Conservation (phyloP, 768 basidiomycete species). For the Neoboletus brunneissimus region DNA sequence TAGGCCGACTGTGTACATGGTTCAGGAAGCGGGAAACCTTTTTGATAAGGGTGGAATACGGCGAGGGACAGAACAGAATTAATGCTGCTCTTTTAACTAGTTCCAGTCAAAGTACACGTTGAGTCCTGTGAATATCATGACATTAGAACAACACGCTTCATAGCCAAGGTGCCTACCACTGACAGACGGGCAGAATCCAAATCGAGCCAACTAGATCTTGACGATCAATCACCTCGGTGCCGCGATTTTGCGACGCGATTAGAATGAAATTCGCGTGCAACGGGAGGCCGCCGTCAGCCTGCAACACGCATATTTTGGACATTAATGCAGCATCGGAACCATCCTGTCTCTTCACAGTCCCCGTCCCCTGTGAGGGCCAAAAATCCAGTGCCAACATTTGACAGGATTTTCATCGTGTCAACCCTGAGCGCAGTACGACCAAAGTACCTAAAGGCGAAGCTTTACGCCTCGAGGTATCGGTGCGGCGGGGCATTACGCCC, state of each 20-base stretch:
- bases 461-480: slow-evolving; percentile 33
- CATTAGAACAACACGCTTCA: slow-evolving; percentile 27
- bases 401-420: slow-evolving; percentile 27
- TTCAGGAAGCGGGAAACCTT: slow-evolving; percentile 22
- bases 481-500: slow-evolving; percentile 32
- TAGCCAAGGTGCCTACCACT: slow-evolving; percentile 20
- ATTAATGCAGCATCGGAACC: slow-evolving; percentile 7
- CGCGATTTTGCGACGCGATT: slow-evolving; percentile 14
- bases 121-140: slow-evolving; percentile 20
- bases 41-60: slow-evolving; percentile 25
- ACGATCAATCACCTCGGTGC: slow-evolving; percentile 29
- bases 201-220: slow-evolving; percentile 16
- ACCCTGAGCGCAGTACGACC: slow-evolving; percentile 32
- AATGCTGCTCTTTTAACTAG: slow-evolving; percentile 25
- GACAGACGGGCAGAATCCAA: slow-evolving; percentile 12
- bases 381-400: slow-evolving; percentile 10
- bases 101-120: slow-evolving; percentile 21
- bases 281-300: slow-evolving; percentile 8
- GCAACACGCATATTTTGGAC: slow-evolving; percentile 5
- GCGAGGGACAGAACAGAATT: slow-evolving; percentile 24
- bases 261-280: slow-evolving; percentile 21
- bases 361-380: slow-evolving; percentile 18
- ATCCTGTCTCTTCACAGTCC: slow-evolving; percentile 9
- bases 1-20: slow-evolving; percentile 44
- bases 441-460: slow-evolving; percentile 31